Base-by-base conservation (phyloP, 345 rosid genomes). In the Arabidopsis suecica region DNA sequence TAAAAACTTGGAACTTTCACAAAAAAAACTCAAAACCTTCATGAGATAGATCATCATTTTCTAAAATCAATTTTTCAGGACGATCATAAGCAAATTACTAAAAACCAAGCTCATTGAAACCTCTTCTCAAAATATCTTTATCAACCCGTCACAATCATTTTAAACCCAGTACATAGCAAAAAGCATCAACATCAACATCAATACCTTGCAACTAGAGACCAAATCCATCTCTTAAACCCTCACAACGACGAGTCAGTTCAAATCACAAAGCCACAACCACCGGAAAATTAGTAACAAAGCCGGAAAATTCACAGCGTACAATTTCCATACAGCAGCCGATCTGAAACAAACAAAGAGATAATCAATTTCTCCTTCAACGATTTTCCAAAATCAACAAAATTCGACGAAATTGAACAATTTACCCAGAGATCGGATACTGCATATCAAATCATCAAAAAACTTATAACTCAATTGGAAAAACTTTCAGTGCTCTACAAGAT, bases 201-300 rank as follows among this genome's bases (percentile, higher is more conserved):
- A 56, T 85, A 93, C 97, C 98, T 88, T 87, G 87, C 98, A 93
- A 69, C 81, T 79, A 61, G 82, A 62, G 9, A 81, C 88, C 84
- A 87, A 87, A 86, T 93, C 98, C 98, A 93, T 93, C 59, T 79
- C 82, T 61, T 30, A 47, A 32, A 68, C 49, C 30, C 41, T 23
- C 8, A 18, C 9, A 22, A 76, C 25, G 36, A 63, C 42, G 74
- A 34, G 71, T 42, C 50, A 72, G 57, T 72, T 57, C 32, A 76
- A 77, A 82, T 50, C 68, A 73, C 65, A 69, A 9, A 56, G 57
- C 70, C 18, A 14, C 9, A 13, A 56, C 20, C 38, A 32, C 61
- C 69, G 61, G 69, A 56, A 28, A 56, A 80, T 76, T 71, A 73
- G 72, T 50, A 41, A 41, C 55, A 74, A 71, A 81, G 74, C 75